phyloP scores from a whole-genome alignment of 163 green algal genomes.

The Chlorella variabilis region DNA sequence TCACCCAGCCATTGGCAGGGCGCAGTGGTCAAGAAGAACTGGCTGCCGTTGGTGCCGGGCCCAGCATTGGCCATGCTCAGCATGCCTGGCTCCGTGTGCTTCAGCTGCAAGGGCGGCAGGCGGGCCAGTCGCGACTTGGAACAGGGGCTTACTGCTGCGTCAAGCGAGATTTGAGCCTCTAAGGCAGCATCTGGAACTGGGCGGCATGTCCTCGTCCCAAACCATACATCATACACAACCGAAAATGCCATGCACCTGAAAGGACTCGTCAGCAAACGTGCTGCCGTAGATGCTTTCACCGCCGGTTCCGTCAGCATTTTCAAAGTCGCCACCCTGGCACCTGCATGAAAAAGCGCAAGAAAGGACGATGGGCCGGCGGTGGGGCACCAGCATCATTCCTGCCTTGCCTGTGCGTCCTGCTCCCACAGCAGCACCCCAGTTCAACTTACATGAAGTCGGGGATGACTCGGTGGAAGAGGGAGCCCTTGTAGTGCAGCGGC shows the following conservation, averaged over 20 bases:
- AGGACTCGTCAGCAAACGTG: too few relatives aligned
- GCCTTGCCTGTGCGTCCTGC: too few relatives aligned
- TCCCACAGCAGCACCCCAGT: background rate
- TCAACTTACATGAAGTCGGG: conserved; percentile 73
- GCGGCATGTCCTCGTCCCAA: too few relatives aligned
- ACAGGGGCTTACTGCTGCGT: too few relatives aligned
- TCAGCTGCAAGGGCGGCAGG: too few relatives aligned
- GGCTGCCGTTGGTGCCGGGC: conserved; percentile 86
- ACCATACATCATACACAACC: too few relatives aligned
- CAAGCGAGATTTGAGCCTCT: too few relatives aligned
- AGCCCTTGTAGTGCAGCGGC: conserved; percentile 86
- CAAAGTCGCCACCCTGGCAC: conserved; percentile 78
- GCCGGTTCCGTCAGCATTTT: conserved; percentile 88
- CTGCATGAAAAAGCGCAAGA: background rate
- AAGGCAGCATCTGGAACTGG: too few relatives aligned
- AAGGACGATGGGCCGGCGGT: background rate
- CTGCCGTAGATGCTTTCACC: conserved; percentile 97
- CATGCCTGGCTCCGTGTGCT: conserved; percentile 87
- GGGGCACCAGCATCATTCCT: background rate
- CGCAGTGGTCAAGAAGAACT: conserved; percentile 95
- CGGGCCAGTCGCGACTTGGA: too few relatives aligned
- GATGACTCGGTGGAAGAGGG: conserved; percentile 86
- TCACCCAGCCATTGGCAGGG: conserved; percentile 74
- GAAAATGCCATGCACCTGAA: too few relatives aligned
- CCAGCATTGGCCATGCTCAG: conserved; percentile 93